phyloP scores from a whole-genome alignment of 305 asterid genomes.

The Fraxinus angustifolia region DNA sequence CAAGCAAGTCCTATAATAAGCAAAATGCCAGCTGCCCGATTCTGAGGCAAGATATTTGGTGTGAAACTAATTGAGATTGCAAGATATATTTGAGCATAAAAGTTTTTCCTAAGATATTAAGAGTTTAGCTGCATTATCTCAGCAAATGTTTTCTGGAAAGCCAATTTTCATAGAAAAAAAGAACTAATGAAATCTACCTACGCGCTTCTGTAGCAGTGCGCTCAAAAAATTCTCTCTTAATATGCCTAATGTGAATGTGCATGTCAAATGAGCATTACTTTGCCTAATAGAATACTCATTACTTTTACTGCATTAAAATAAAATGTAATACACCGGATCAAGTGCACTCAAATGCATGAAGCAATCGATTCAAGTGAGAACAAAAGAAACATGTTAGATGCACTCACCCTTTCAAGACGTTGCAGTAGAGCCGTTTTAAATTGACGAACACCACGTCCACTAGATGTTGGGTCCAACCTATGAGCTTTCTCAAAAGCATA shows the following conservation, averaged over 20 bases:
- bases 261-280: background rate
- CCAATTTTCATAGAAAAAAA: background rate
- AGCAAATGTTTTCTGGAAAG: background rate
- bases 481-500: constrained; percentile 99
- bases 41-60: background rate
- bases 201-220: background rate
- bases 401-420: constrained; percentile 87
- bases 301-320: constrained; percentile 9
- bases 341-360: constrained; percentile 10
- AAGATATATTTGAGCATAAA: background rate
- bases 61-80: background rate
- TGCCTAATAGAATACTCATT: background rate
- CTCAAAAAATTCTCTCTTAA: background rate
- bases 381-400: constrained; percentile 16
- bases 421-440: constrained; percentile 97
- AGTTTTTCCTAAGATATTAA: background rate
- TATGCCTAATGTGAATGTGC: background rate
- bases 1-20: background rate
- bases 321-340: background rate
- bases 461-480: constrained; percentile 88
- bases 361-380: constrained; percentile 17
- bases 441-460: constrained; percentile 99
- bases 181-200: background rate
- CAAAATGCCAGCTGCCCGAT: background rate
- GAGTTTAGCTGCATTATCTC: background rate